Evolutionary conservation across 345 rosid species (phyloP).

Genomic region (Linum usitatissimum): DNA sequence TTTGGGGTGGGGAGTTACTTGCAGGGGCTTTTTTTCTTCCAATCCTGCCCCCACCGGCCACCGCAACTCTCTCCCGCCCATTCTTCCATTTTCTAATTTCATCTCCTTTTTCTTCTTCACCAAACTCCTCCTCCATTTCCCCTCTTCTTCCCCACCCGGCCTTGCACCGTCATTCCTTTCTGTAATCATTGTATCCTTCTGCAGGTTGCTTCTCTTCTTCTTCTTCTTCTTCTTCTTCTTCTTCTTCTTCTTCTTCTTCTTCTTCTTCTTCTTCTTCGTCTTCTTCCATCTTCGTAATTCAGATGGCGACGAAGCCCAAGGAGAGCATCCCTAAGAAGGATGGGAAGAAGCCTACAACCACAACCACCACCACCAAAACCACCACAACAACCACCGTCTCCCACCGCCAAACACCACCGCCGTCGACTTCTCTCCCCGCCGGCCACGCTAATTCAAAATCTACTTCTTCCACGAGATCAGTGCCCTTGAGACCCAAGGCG

Average conservation of each 20-base stretch:
- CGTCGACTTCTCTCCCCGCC: not conserved
- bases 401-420: not conserved
- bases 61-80: not conserved
- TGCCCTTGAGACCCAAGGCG: slow-evolving; percentile 53
- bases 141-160: not conserved
- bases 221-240: not conserved
- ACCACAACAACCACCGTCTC: not conserved
- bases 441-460: not conserved
- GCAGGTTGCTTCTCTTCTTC: not conserved
- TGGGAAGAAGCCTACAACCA: not conserved
- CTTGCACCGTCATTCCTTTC: not conserved
- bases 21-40: not conserved
- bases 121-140: not conserved
- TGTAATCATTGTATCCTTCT: not conserved
- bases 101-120: not conserved
- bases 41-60: not conserved
- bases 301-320: not conserved
- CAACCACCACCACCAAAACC: not conserved
- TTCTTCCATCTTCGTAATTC: not conserved
- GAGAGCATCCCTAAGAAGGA: not conserved
- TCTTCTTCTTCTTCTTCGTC: not conserved
- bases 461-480: slow-evolving; percentile 8
- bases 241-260: not conserved
- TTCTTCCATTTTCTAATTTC: not conserved
- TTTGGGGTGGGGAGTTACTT: not conserved